These are phyloP conservation scores for Hypoxylon crocopeplum DNA, from an alignment of 495 filamentous ascomycete species.

Conservation along the genomic window DNA sequence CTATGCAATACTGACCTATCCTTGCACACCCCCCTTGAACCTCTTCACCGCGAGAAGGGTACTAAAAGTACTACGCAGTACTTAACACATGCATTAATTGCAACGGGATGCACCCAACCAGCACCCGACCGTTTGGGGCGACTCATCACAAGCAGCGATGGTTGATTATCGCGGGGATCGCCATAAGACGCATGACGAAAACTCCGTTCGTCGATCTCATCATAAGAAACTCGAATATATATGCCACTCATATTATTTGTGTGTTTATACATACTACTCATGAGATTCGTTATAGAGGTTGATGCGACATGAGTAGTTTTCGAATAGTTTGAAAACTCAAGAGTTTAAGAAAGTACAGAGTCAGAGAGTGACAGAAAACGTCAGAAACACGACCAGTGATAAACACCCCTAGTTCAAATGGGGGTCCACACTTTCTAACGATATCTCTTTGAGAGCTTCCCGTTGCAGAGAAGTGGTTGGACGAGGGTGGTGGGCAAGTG, in stretches of 20 bases:
- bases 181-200: slow-evolving; percentile 3
- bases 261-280: too few species aligned
- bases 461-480: slow-evolving; percentile 20
- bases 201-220: slow-evolving; percentile 7
- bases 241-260: too few species aligned
- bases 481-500: neutral
- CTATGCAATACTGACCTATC: too few species aligned
- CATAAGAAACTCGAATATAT: neutral
- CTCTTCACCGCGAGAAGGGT: slow-evolving; percentile 3
- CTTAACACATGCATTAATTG: slow-evolving; percentile 27
- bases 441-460: slow-evolving; percentile 38
- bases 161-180: slow-evolving; percentile 17
- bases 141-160: slow-evolving; percentile 15
- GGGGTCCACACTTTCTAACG: slow-evolving; percentile 13
- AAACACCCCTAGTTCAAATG: slow-evolving; percentile 12
- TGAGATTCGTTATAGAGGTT: neutral
- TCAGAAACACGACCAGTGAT: slow-evolving; percentile 13
- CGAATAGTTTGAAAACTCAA: neutral
- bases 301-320: neutral
- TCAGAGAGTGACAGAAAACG: neutral
- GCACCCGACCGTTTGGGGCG: slow-evolving; percentile 36
- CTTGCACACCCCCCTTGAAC: too few species aligned
- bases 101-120: slow-evolving; percentile 19
- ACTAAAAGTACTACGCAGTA: slow-evolving; percentile 11
- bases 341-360: neutral